Evolutionary conservation across 768 basidiomycete genomes (phyloP).

Genomic region (Hypholoma sublateritium): DNA sequence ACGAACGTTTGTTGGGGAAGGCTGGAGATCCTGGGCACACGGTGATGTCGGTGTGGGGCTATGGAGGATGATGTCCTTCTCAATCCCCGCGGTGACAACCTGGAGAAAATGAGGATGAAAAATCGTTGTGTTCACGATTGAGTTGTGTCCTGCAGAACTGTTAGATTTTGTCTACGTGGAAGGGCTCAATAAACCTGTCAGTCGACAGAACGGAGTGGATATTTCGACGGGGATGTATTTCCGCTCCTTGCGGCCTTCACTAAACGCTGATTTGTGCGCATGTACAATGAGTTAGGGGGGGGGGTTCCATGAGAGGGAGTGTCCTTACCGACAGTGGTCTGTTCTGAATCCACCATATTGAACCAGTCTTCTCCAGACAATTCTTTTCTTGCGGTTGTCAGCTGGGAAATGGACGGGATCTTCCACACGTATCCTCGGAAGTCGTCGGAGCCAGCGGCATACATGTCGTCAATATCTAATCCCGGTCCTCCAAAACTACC

Average conservation of each 20-base stretch:
- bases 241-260: constrained; percentile 34
- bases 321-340: constrained; percentile 33
- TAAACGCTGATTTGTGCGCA: constrained; percentile 13
- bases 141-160: constrained; percentile 55
- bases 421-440: constrained; percentile 81
- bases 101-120: constrained; percentile 73
- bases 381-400: constrained; percentile 45
- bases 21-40: constrained; percentile 47
- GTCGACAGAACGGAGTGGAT: constrained; percentile 57
- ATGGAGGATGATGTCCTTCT: constrained; percentile 68
- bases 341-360: constrained; percentile 24
- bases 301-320: background rate
- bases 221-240: constrained; percentile 63
- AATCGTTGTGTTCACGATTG: constrained; percentile 73
- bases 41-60: constrained; percentile 58
- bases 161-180: background rate
- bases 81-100: constrained; percentile 71
- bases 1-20: constrained; percentile 50
- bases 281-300: background rate
- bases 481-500: constrained; percentile 72
- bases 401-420: constrained; percentile 50
- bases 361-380: constrained; percentile 49
- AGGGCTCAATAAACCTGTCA: constrained; percentile 45
- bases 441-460: constrained; percentile 80
- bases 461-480: constrained; percentile 54